Base-by-base conservation (phyloP, 345 rosid species). In the Nasturtium officinale region DNA sequence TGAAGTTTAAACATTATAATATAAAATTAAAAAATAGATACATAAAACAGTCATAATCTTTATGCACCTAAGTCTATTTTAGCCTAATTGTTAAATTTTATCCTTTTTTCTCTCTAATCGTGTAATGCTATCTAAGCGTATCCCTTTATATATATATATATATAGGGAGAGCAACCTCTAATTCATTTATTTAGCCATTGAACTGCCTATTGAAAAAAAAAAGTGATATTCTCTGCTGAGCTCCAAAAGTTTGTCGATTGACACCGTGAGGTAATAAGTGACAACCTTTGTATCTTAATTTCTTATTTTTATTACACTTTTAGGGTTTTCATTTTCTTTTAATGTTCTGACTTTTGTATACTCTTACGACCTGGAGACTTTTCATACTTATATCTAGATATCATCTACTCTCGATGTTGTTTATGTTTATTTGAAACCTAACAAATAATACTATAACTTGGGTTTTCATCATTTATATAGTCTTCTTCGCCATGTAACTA, bases 241-340 rank as follows among this genome's bases (percentile, higher is more conserved):
- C 61, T 61, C 61, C 66, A 23, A 70, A 16, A 58, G 61, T 61
- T 61, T 61, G 75, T 71, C 61, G 50, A 50, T 2, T 17, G 67
- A 26, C 30, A 51, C 60, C 75, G 67, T 61, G 75, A 50, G 29
- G 21, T 47, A 25, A 57, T 69, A 21, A 58, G 25, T 58, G 35
- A 10, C 50, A 47, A 59, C 37, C 28, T 59, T 25, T 35, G 57
- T 57, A 47, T 70, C 20, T 11, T 17, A 6, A 5, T 43, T 43
- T 9, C n/a, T 16, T 23, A 3, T 7, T 35, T 15, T 9, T 21
- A 32, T 30, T 20, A 20, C 21, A 65, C 13, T 23, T 21, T 23
- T 42, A 9, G 35, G 7, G 0, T 23, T 70, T 46, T 21, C 5
- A 1, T 28, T 29, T 29, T 29, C 6, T 6, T 0, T 60, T 17